A percentile compares a stretch with the other conserved stretches of the same genome.
Evolutionary conservation across 1,284 basidiomycete genomes (phyloP).

Genomic region (Pseudozyma hubeiensis): DNA sequence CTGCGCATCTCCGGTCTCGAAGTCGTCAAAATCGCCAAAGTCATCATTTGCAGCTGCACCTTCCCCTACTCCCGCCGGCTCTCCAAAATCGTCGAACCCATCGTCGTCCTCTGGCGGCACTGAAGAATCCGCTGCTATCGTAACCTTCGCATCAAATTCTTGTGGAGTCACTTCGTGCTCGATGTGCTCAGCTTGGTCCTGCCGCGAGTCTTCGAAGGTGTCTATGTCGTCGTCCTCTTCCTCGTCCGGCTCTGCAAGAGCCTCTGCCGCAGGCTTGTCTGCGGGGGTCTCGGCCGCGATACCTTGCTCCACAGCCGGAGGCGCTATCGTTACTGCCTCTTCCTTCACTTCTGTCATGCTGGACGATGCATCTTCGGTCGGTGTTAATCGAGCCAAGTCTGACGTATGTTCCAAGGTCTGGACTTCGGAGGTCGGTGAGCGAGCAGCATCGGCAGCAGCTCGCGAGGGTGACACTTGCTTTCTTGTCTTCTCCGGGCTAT

Average conservation of each 20-base stretch:
- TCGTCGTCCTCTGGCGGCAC: conserved; percentile 20
- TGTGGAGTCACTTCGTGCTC: neutral
- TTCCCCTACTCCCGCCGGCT: conserved; percentile 12
- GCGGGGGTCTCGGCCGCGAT: neutral
- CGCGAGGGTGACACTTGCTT: conserved; percentile 9
- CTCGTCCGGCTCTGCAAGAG: neutral
- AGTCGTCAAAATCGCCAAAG: conserved; percentile 55
- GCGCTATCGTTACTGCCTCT: neutral
- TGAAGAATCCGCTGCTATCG: neutral
- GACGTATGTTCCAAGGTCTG: neutral
- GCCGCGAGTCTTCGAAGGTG: conserved; percentile 15
- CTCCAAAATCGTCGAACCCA: conserved; percentile 49
- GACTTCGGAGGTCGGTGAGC: neutral
- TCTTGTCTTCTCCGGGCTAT: conserved; percentile 33
- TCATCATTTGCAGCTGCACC: conserved; percentile 32
- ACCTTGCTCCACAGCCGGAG: neutral
- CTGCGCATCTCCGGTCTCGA: conserved; percentile 35
- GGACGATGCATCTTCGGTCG: too few species aligned
- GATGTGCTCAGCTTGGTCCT: conserved; percentile 6
- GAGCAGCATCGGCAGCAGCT: neutral
- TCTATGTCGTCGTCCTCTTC: conserved; percentile 9
- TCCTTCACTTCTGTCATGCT: neutral
- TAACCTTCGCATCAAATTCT: conserved; percentile 8
- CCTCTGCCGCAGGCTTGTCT: neutral
- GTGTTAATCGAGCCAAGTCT: neutral